Conservation (phyloP, 352 stramenopile genomes). For the Elongisporangium prolatum region DNA sequence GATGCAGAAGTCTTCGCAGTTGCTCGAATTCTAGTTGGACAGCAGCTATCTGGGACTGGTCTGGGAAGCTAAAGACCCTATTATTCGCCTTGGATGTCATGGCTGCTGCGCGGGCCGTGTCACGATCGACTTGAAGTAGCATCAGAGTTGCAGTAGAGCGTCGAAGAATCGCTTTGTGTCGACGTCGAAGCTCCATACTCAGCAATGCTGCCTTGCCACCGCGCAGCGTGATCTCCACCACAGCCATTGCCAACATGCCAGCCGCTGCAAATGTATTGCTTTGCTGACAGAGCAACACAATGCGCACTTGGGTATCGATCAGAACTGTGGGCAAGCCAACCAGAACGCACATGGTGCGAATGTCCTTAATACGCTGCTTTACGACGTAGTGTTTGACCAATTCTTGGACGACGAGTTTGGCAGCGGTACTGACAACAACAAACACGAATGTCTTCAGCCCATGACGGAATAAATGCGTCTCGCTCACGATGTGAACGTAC, state of each 20-base stretch:
- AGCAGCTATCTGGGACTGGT: too few species aligned
- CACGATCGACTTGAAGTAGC: too few species aligned
- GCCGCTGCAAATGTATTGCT: slow-evolving; percentile 13
- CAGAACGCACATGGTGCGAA: slow-evolving; percentile 15
- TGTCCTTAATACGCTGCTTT: slow-evolving; percentile 17
- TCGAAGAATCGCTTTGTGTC: neutral
- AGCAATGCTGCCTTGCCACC: slow-evolving; percentile 17
- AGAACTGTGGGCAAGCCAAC: slow-evolving; percentile 19
- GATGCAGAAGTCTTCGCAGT: slow-evolving; percentile 13
- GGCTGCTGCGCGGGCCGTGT: neutral
- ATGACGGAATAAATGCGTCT: slow-evolving; percentile 11
- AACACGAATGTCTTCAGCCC: slow-evolving; percentile 3
- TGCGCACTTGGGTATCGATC: slow-evolving; percentile 21
- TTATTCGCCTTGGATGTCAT: too few species aligned
- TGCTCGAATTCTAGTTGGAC: neutral
- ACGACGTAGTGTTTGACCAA: slow-evolving; percentile 17
- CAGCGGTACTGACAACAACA: slow-evolving; percentile 18
- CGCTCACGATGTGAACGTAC: slow-evolving; percentile 23
- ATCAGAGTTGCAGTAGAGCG: too few species aligned
- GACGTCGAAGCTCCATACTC: slow-evolving; percentile 6
- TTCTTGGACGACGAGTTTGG: slow-evolving; percentile 35
- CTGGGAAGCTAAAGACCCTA: too few species aligned
- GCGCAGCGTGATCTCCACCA: slow-evolving; percentile 22
- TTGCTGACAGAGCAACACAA: slow-evolving; percentile 9
- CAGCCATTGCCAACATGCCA: slow-evolving; percentile 16